phyloP scores from a whole-genome alignment of 2,329 filamentous ascomycete genomes.

The Diaporthe longicolla region DNA sequence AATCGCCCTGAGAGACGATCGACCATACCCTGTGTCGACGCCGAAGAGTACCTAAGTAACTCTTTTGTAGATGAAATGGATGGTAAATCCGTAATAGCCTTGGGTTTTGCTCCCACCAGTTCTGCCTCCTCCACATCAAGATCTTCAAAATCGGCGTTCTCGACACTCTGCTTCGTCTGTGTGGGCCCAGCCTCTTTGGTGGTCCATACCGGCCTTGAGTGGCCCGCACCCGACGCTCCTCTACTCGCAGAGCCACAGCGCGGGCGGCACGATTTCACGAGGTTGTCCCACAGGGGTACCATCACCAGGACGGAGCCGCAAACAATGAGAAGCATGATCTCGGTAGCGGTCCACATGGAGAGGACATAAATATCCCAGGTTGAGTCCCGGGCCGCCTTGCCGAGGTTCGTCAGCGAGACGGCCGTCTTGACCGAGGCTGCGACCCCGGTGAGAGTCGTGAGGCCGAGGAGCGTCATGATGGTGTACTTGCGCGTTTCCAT shows the following conservation, averaged over 20 bases:
- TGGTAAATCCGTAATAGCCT: too few relatives aligned
- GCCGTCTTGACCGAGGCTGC: background rate
- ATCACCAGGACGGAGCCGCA: background rate
- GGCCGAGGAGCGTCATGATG: background rate
- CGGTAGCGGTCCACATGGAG: background rate
- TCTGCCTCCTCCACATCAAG: too few relatives aligned
- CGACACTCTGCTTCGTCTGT: background rate
- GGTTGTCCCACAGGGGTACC: background rate
- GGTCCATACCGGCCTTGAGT: background rate
- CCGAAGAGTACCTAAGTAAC: background rate
- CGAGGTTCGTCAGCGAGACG: background rate
- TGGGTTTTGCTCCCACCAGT: too few relatives aligned
- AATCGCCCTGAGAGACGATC: background rate
- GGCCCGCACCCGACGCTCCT: background rate
- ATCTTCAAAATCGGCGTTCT: too few relatives aligned
- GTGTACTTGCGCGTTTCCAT: background rate
- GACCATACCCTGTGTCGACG: background rate
- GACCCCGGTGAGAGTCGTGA: background rate
- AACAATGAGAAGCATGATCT: background rate
- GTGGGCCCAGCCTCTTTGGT: background rate
- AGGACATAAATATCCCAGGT: background rate
- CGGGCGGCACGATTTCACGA: background rate
- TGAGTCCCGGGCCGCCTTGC: background rate
- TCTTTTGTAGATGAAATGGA: background rate
- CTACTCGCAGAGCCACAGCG: background rate